phyloP scores from a whole-genome alignment of 139 green algal species.

The Chlamydomonas incerta region DNA sequence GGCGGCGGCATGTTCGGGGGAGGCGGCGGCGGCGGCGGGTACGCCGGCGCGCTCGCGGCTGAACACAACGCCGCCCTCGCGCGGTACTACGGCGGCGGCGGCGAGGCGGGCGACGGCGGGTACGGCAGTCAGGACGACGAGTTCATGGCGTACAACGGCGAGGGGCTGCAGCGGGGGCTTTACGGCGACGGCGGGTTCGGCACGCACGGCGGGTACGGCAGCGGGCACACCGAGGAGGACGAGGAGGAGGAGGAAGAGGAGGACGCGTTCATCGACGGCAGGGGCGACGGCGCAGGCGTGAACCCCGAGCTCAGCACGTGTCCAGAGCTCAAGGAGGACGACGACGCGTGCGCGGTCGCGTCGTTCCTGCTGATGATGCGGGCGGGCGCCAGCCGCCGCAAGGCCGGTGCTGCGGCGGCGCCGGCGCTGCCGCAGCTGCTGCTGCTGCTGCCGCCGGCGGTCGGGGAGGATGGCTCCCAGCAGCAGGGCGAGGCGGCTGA shows the following conservation, averaged over 20 bases:
- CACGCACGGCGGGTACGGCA: not conserved
- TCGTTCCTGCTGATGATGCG: conserved; percentile 5
- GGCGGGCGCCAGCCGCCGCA: too few species aligned
- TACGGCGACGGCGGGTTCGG: not conserved
- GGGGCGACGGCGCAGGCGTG: not conserved
- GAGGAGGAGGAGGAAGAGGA: not conserved
- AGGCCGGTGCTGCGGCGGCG: too few species aligned
- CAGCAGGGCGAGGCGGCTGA: not conserved
- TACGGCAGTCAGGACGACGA: too few species aligned
- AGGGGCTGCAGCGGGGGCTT: not conserved
- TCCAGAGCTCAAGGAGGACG: conserved; percentile 1
- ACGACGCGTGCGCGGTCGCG: conserved; percentile 3
- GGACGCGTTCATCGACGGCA: not conserved
- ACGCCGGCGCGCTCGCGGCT: too few species aligned
- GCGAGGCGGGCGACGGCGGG: too few species aligned
- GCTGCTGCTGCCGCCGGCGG: too few species aligned
- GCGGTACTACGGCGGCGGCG: too few species aligned
- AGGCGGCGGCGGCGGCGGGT: too few species aligned
- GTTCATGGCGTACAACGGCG: not conserved
- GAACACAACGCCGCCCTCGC: too few species aligned
- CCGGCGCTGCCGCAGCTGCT: too few species aligned
- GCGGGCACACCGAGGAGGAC: not conserved
- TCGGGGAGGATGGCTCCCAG: not conserved
- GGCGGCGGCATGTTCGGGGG: too few species aligned
- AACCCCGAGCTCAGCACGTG: not conserved